phyloP scores from a whole-genome alignment of 2,329 filamentous ascomycete genomes.

The Penicillium crustosum region DNA sequence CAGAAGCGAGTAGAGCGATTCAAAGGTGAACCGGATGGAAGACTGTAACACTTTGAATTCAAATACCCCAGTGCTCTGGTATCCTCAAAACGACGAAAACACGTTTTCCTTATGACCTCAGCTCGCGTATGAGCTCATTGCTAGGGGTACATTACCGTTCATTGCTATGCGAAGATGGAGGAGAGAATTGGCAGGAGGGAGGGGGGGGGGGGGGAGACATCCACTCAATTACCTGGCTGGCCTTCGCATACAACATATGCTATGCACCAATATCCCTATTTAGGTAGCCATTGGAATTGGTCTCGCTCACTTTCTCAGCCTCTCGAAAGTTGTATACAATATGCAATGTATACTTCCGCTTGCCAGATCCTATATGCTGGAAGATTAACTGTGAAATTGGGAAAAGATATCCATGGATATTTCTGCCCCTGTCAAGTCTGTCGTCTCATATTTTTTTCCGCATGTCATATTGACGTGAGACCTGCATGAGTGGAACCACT shows the following conservation, averaged over 20 bases:
- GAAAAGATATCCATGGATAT: background rate
- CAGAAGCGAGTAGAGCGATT: slow-evolving; percentile 90
- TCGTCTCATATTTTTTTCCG: background rate
- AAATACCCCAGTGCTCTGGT: background rate
- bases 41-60: slow-evolving; percentile 54
- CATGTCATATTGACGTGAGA: slow-evolving; percentile 11
- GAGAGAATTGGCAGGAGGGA: background rate
- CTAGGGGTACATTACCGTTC: background rate
- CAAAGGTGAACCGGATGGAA: slow-evolving; percentile 84
- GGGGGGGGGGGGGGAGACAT: background rate
- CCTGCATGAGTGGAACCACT: slow-evolving; percentile 10
- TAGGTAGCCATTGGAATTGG: background rate
- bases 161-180: background rate
- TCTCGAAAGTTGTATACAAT: background rate
- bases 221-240: background rate
- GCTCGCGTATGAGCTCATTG: slow-evolving; percentile 1
- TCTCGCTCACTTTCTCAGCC: background rate
- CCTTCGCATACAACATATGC: background rate
- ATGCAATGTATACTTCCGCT: background rate
- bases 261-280: background rate
- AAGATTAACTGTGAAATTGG: background rate
- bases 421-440: background rate
- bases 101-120: background rate
- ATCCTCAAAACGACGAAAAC: background rate
- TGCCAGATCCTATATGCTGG: background rate